Evolutionary conservation across 1,284 basidiomycete genomes (phyloP), one percentile per base, ranked within the genome.

Genomic region (Irpex rosettiformis): DNA sequence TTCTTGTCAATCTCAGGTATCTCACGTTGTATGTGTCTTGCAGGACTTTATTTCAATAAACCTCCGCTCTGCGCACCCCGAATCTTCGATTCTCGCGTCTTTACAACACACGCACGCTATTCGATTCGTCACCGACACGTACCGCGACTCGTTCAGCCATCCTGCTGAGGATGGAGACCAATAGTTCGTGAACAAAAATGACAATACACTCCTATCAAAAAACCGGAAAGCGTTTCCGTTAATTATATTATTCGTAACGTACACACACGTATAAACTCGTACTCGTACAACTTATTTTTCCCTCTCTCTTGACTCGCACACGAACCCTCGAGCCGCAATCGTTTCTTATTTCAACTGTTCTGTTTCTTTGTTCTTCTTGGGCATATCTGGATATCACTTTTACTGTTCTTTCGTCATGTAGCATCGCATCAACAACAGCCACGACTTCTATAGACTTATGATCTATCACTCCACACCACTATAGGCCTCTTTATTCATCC

Each of bases 41-140:
- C 64, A 87, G 84, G 85, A 87, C 64, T 84, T 81, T 59, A 73
- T 88, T 48, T 73, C 79, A 4, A 65, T 85, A 16, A 71, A 56
- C 2, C 58, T 69, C 30, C 52, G 52, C 13, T 78, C 79, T 33
- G 67, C 74, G 52, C 71, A 71, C 60, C 66, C 68, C 7, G 68
- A 70, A 33, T 64, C 68, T 7, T 76, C 75, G 27, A 72, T 72
- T 40, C 62, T 79, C 28, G 52, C 70, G 21, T 69, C 71, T 13
- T 64, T 75, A 52, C 73, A 77, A 60, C 69, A 79, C 61, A 70
- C 74, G 30, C 77, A 78, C 62, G 71, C 76, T 8, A 77, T 81
- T 58, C 74, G 71, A 30, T 68, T 81, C 47, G 77, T 78, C 55
- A 79, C 79, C 21, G 77, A 80, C 58, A 63, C 74, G 18, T 80